These are phyloP conservation scores for Vanilla planifolia DNA, from an alignment of 106 monocot species.

Conservation along the genomic window DNA sequence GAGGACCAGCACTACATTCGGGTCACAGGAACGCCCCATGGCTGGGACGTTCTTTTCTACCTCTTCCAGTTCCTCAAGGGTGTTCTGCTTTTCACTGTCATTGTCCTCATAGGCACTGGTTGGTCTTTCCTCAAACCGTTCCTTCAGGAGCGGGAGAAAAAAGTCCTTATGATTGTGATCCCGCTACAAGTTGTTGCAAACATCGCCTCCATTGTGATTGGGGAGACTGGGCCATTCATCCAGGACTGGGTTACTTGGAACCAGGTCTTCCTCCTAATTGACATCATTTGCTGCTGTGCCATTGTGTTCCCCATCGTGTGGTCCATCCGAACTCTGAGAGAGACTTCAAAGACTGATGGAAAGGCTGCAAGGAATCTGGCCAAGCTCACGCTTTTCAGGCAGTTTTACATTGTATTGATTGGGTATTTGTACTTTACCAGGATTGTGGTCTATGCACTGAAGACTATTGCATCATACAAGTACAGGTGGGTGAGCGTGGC, in stretches of 20 bases:
- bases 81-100: conserved; percentile 82
- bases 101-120: conserved; percentile 86
- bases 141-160: conserved; percentile 95
- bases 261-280: conserved; percentile 85
- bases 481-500: conserved; percentile 81
- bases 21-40: conserved; percentile 79
- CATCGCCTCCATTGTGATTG: conserved; percentile 72
- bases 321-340: conserved; percentile 74
- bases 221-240: conserved; percentile 86
- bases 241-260: conserved; percentile 81
- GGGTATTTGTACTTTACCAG: conserved; percentile 94
- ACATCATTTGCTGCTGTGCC: conserved; percentile 82
- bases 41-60: conserved; percentile 94
- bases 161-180: conserved; percentile 91
- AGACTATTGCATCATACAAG: conserved; percentile 74
- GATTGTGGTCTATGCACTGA: conserved; percentile 82
- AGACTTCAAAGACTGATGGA: conserved; percentile 93
- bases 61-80: conserved; percentile 86
- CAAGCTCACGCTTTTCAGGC: conserved; percentile 84
- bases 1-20: conserved; percentile 95
- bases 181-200: conserved; percentile 88
- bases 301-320: conserved; percentile 88
- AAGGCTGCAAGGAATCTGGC: conserved; percentile 85
- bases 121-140: conserved; percentile 98
- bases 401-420: conserved; percentile 80